Base-by-base conservation (phyloP, 1,139 yeast species). In the Scheffersomyces lignicola region DNA sequence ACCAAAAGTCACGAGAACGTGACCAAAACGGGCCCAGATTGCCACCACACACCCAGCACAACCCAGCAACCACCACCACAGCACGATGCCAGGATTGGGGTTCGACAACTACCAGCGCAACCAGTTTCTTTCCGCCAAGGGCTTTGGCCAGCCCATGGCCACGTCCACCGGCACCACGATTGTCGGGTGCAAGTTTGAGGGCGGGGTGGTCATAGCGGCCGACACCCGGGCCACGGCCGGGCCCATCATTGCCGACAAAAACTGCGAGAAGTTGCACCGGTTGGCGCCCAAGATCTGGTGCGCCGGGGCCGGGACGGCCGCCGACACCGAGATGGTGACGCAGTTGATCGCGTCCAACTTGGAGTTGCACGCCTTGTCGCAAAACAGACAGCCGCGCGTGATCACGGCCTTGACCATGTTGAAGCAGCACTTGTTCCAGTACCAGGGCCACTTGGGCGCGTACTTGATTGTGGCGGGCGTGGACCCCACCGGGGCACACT, bases 291-390 rank as follows among this genome's bases (percentile, higher is more conserved):
- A 76, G 56, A 92, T 92, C 55, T 92, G 98, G 98, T 92, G 97
- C 78, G 97, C 97, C 36, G 98, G 98, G 52, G 98, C 98, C 3
- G 98, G 98, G 60, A 92, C 98, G 13, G 98, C 98, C 30, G 98
- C 98, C n/a, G 98, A 92, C 59, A 92, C 97, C 8, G 97, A 92
- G 59, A 84, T 85, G 86, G 96, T 87, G 18, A 92, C 98, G 5
- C 96, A 88, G 61, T 73, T 92, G 56, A 89, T 89, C 51, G 80
- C 90, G 20, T 87, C 96, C 33, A 90, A 90, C 59, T 70, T 92
- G 48, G 98, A 92, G 62, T 69, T 92, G 46, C 98, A 90, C 62
- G 73, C 94, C 13, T 69, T 89, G 61, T 80, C 84, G 48, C 82
- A 92, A 34, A 80, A 80, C n/a, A 80, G 97, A 49, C 78, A 81